A percentile compares a stretch with the other conserved stretches of the same genome.
Conservation (phyloP, 208 protist genomes). For the Phytomonas francai region DNA sequence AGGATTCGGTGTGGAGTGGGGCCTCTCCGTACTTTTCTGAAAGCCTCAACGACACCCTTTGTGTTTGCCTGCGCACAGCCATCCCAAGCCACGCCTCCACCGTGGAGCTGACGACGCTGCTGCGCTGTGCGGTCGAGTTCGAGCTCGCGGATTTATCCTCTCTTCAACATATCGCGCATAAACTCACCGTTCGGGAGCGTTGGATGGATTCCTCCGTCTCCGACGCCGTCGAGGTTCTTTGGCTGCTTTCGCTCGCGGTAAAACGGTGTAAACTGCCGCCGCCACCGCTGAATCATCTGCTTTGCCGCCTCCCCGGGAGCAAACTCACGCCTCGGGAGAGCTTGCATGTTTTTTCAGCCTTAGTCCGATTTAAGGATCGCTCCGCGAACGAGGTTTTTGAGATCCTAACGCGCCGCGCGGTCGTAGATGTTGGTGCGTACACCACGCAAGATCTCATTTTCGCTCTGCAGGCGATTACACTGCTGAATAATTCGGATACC, state of each 20-base stretch:
- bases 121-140: conserved; percentile 42
- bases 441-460: conserved; percentile 58
- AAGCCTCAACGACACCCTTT: conserved; percentile 48
- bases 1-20: conserved; percentile 35
- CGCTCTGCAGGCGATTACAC: conserved; percentile 50
- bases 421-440: conserved; percentile 34
- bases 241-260: conserved; percentile 47
- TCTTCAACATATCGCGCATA: conserved; percentile 26
- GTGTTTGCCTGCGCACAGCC: conserved; percentile 38
- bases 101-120: conserved; percentile 15
- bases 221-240: conserved; percentile 34
- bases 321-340: conserved; percentile 35
- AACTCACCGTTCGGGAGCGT: conserved; percentile 20
- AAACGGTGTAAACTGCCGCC: conserved; percentile 60
- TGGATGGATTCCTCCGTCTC: conserved; percentile 12
- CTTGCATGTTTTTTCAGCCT: conserved; percentile 52
- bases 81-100: neutral
- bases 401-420: conserved; percentile 40
- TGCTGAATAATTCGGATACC: conserved; percentile 41
- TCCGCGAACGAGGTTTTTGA: conserved; percentile 31
- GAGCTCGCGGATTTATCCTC: conserved; percentile 43
- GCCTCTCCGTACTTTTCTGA: conserved; percentile 57
- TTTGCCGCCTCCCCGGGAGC: conserved; percentile 25
- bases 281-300: conserved; percentile 39
- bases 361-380: conserved; percentile 45